These are phyloP conservation scores for Fusarium sp. DNA, from an alignment of 2,329 filamentous ascomycete species.

Conservation along the genomic window DNA sequence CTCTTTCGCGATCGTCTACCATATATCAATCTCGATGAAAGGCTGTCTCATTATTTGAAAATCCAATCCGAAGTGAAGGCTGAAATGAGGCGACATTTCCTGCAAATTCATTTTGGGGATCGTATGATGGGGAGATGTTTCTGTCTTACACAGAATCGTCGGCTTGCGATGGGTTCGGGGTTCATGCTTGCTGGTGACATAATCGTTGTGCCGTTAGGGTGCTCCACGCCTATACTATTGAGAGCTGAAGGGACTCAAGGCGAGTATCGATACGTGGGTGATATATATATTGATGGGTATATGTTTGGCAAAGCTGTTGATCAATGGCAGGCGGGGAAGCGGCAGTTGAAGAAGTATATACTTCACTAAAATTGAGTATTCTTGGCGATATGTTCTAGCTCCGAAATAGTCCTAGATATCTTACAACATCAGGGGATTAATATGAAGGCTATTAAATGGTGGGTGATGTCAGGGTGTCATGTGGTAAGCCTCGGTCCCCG, in stretches of 20 bases:
- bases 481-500: not conserved
- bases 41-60: not conserved
- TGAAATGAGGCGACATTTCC: constrained; percentile 2
- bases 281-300: constrained; percentile 24
- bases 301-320: constrained; percentile 24
- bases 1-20: constrained; percentile 18
- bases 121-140: constrained; percentile 25
- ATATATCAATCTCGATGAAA: constrained; percentile 3
- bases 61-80: not conserved
- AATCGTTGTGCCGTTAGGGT: constrained; percentile 18
- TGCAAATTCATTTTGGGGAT: constrained; percentile 19
- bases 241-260: constrained; percentile 15
- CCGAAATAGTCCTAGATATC: not conserved
- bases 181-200: constrained; percentile 27
- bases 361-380: not conserved
- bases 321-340: constrained; percentile 8
- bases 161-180: constrained; percentile 18
- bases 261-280: constrained; percentile 20
- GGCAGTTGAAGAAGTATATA: constrained; percentile 15
- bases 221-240: constrained; percentile 24
- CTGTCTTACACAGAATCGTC: constrained; percentile 10
- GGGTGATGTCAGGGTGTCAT: not conserved
- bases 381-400: fast-evolving
- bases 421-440: no score
- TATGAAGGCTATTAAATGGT: not conserved